Conservation (phyloP, 805 yeast species). For the Candida pini region DNA sequence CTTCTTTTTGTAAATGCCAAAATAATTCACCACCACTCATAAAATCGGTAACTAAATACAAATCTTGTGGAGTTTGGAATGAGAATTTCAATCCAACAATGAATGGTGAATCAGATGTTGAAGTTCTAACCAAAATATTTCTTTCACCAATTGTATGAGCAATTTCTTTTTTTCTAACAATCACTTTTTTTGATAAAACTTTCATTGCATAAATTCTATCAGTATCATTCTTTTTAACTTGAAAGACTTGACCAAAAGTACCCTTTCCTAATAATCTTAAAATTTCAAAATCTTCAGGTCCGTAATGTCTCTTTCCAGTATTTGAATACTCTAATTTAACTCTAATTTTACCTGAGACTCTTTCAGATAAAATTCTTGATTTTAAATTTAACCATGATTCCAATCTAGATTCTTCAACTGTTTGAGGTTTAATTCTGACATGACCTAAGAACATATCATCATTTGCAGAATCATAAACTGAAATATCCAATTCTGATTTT, state of each 20-base stretch:
- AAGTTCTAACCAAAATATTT: conserved; percentile 87
- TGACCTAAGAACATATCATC: conserved; percentile 87
- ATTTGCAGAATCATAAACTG: conserved; percentile 81
- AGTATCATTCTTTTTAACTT: conserved; percentile 87
- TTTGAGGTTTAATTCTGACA: conserved; percentile 63
- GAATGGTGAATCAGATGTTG: conserved; percentile 72
- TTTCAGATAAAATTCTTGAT: conserved; percentile 70
- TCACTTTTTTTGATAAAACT: conserved; percentile 87
- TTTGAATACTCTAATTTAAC: conserved; percentile 69
- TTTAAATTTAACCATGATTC: conserved; percentile 73
- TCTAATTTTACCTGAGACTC: conserved; percentile 71
- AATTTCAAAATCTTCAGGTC: conserved; percentile 93
- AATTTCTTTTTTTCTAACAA: conserved; percentile 93
- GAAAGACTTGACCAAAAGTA: conserved; percentile 96
- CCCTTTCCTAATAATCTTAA: conserved; percentile 90
- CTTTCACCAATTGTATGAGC: conserved; percentile 98
- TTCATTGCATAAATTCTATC: conserved; percentile 95
- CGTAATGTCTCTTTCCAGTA: conserved; percentile 70
- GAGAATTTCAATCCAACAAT: conserved; percentile 94
- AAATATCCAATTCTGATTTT: conserved; percentile 76
- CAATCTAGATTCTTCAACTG: conserved; percentile 36
- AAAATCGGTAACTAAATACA: conserved; percentile 91
- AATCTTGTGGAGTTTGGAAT: conserved; percentile 90
- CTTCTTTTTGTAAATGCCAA: conserved; percentile 83
- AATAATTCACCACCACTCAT: conserved; percentile 95